These are phyloP conservation scores for Penicillium mononematosum DNA, from an alignment of 495 filamentous ascomycete species.

Conservation along the genomic window DNA sequence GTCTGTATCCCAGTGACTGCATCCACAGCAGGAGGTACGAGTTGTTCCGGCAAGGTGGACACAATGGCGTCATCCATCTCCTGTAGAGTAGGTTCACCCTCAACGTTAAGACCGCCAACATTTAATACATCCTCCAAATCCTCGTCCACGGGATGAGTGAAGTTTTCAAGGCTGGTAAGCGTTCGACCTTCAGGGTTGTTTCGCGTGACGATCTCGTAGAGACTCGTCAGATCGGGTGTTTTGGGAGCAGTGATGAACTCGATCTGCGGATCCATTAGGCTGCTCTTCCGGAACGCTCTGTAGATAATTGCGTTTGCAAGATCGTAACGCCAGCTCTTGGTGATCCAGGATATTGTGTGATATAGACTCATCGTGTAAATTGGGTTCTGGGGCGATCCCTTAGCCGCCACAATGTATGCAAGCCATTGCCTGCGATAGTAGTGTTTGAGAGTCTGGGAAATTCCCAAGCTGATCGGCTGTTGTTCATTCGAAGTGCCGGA, in stretches of 20 bases:
- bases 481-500: slow-evolving; percentile 14
- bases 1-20: slow-evolving; percentile 6
- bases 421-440: slow-evolving; percentile 26
- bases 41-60: not conserved
- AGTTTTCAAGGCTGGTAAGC: slow-evolving; percentile 2
- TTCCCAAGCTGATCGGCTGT: slow-evolving; percentile 29
- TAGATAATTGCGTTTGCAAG: slow-evolving; percentile 6
- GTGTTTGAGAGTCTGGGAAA: slow-evolving; percentile 27
- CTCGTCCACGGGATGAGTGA: slow-evolving; percentile 4
- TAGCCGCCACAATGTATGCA: slow-evolving; percentile 2
- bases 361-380: slow-evolving; percentile 11
- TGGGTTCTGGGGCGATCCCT: not conserved
- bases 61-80: slow-evolving; percentile 9
- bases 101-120: not conserved
- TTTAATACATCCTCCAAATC: not conserved
- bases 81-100: not conserved
- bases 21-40: not conserved
- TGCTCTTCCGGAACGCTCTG: slow-evolving; percentile 12
- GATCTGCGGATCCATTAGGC: slow-evolving; percentile 1
- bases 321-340: slow-evolving; percentile 14
- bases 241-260: slow-evolving; percentile 4
- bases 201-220: slow-evolving; percentile 1
- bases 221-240: not conserved
- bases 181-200: not conserved
- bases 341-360: slow-evolving; percentile 8